These are phyloP conservation scores for Tephrocybe sp. DNA, from an alignment of 768 basidiomycete genomes.

Conservation along the genomic window DNA sequence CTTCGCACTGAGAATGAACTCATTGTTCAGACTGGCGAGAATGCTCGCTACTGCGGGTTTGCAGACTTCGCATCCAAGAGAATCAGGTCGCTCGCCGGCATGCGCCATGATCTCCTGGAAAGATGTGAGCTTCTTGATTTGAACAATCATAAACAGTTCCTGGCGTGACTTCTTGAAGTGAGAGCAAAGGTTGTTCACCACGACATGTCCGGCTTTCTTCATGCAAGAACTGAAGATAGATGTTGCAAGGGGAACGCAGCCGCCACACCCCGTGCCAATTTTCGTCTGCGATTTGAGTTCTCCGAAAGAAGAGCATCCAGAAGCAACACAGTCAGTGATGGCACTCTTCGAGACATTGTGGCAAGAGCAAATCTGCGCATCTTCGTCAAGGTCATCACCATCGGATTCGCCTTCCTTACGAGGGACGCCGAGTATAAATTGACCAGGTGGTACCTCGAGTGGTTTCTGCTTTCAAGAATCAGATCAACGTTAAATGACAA, in stretches of 20 bases:
- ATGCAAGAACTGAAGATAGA: slow-evolving; percentile 53
- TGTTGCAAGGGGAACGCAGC: slow-evolving; percentile 59
- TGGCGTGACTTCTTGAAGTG: slow-evolving; percentile 64
- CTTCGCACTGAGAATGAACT: slow-evolving; percentile 56
- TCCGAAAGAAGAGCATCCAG: slow-evolving; percentile 45
- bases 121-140: slow-evolving; percentile 58
- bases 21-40: slow-evolving; percentile 51
- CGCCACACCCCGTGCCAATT: slow-evolving; percentile 70
- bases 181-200: slow-evolving; percentile 59
- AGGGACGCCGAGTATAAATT: slow-evolving; percentile 57
- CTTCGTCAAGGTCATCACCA: slow-evolving; percentile 68
- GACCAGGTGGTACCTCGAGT: too few relatives aligned
- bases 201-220: slow-evolving; percentile 58
- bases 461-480: too few relatives aligned
- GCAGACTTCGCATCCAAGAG: slow-evolving; percentile 71
- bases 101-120: slow-evolving; percentile 51
- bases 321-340: slow-evolving; percentile 47
- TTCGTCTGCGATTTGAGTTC: slow-evolving; percentile 67
- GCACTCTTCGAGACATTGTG: slow-evolving; percentile 67
- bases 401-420: slow-evolving; percentile 46
- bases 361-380: slow-evolving; percentile 70
- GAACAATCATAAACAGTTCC: slow-evolving; percentile 66
- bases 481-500: too few relatives aligned
- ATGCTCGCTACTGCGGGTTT: slow-evolving; percentile 64
- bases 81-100: slow-evolving; percentile 41